A percentile compares a stretch with the other conserved stretches of the same genome.
Evolutionary conservation across 148 eudicot species (phyloP).

Genomic region (Vaccinium macrocarpon): DNA sequence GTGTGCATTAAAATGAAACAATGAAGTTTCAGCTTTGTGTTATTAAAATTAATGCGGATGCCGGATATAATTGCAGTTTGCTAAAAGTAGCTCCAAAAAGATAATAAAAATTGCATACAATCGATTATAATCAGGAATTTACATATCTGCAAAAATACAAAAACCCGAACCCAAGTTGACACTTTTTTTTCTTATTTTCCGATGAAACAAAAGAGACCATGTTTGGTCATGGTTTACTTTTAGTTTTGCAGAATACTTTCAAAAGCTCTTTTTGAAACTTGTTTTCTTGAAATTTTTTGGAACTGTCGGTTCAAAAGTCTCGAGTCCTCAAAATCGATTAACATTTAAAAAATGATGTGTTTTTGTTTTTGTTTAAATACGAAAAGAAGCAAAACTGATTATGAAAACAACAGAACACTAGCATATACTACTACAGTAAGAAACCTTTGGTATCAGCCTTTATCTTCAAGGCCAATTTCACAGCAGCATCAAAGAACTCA

Average conservation of each 20-base stretch:
- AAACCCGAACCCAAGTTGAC: neutral
- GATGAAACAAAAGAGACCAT: too few species aligned
- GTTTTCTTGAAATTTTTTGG: neutral
- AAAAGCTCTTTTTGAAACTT: neutral
- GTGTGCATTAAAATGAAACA: too few species aligned
- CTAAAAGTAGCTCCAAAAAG: neutral
- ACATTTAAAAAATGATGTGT: neutral
- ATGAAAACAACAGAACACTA: neutral
- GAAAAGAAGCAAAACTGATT: neutral
- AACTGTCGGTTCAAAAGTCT: neutral
- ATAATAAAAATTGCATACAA: neutral
- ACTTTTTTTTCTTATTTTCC: neutral
- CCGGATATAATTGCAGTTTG: neutral
- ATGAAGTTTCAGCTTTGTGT: too few species aligned
- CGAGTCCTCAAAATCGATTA: neutral
- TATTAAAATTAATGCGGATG: too few species aligned
- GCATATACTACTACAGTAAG: neutral
- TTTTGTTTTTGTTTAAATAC: neutral
- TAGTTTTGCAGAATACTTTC: neutral
- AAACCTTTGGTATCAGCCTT: conserved; percentile 81
- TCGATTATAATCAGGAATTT: neutral
- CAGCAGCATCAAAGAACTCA: conserved; percentile 87
- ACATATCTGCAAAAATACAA: neutral
- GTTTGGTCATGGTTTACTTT: neutral
- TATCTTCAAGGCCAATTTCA: conserved; percentile 76